phyloP scores from a whole-genome alignment of 192 early-diverging fungal genomes.

The Backusella westeae region DNA sequence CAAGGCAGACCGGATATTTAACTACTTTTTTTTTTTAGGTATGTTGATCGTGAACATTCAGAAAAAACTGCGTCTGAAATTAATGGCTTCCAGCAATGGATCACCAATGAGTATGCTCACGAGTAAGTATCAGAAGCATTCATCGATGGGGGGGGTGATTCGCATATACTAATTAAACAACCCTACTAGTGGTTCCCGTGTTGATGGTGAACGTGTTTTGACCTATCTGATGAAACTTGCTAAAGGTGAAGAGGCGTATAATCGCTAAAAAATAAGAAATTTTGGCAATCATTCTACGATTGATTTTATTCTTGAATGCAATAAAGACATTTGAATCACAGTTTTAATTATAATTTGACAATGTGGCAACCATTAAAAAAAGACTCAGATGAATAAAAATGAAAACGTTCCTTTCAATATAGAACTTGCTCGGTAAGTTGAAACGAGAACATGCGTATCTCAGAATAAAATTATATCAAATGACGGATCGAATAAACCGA shows the following conservation, averaged over 20 bases:
- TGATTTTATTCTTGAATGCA: background rate
- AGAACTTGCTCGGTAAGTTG: background rate
- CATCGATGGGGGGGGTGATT: no score
- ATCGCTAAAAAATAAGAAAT: constrained; percentile 23
- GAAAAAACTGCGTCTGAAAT: constrained; percentile 53
- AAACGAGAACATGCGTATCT: background rate
- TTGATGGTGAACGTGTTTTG: constrained; percentile 50
- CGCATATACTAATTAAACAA: background rate
- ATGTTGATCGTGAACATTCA: constrained; percentile 59
- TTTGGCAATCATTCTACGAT: background rate
- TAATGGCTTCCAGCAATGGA: constrained; percentile 57
- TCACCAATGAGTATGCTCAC: constrained; percentile 70
- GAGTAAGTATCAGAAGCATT: constrained; percentile 35
- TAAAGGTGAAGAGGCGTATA: constrained; percentile 44
- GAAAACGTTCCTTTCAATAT: background rate
- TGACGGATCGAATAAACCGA: background rate
- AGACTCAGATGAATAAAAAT: background rate
- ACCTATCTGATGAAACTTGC: constrained; percentile 56
- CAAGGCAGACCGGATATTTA: background rate
- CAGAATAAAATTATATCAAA: background rate
- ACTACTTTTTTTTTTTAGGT: constrained; percentile 18
- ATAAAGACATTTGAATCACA: background rate
- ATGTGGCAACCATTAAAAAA: background rate
- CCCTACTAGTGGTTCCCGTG: constrained; percentile 43
- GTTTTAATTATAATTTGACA: background rate